A percentile compares a stretch with the other conserved stretches of the same genome.
These are phyloP conservation scores for Scheffersomyces stambukii DNA, from an alignment of 1,139 yeast genomes.

Conservation along the genomic window DNA sequence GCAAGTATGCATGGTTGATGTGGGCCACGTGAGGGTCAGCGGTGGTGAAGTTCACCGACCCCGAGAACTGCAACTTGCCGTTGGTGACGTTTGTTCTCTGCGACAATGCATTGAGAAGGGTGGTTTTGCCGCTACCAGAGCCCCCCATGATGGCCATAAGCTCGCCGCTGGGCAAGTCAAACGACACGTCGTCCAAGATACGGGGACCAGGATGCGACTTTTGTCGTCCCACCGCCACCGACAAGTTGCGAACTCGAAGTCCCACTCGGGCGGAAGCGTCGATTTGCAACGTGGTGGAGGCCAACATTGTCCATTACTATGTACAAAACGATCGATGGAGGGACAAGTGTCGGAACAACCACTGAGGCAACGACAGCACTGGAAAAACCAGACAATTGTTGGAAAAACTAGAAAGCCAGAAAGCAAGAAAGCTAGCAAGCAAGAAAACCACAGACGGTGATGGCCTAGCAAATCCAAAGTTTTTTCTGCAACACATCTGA, in stretches of 20 bases:
- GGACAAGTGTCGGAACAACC: too few relatives aligned
- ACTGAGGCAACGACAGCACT: too few relatives aligned
- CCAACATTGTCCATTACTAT: too few relatives aligned
- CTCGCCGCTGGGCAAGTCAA: slow-evolving; percentile 50
- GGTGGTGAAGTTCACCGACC: slow-evolving; percentile 20
- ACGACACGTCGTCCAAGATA: slow-evolving; percentile 44
- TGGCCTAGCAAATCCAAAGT: too few relatives aligned
- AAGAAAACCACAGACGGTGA: too few relatives aligned
- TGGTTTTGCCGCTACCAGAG: slow-evolving; percentile 85
- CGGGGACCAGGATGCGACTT: slow-evolving; percentile 8
- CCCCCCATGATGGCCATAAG: slow-evolving; percentile 78
- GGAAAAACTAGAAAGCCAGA: too few relatives aligned
- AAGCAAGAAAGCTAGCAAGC: too few relatives aligned
- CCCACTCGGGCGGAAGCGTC: slow-evolving; percentile 28
- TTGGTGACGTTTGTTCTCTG: slow-evolving; percentile 44
- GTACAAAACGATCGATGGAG: too few relatives aligned
- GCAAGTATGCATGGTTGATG: slow-evolving; percentile 61
- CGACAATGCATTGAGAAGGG: slow-evolving; percentile 69
- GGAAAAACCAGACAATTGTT: too few relatives aligned
- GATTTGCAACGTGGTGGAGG: too few relatives aligned
- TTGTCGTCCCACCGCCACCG: slow-evolving; percentile 32
- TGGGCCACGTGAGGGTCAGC: slow-evolving; percentile 5
- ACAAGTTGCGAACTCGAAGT: slow-evolving; percentile 25
- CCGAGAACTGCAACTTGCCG: slow-evolving; percentile 28
- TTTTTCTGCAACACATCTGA: too few relatives aligned